Evolutionary conservation across 441 rosid genomes (phyloP).

Genomic region (Rhodomyrtus psidioides): DNA sequence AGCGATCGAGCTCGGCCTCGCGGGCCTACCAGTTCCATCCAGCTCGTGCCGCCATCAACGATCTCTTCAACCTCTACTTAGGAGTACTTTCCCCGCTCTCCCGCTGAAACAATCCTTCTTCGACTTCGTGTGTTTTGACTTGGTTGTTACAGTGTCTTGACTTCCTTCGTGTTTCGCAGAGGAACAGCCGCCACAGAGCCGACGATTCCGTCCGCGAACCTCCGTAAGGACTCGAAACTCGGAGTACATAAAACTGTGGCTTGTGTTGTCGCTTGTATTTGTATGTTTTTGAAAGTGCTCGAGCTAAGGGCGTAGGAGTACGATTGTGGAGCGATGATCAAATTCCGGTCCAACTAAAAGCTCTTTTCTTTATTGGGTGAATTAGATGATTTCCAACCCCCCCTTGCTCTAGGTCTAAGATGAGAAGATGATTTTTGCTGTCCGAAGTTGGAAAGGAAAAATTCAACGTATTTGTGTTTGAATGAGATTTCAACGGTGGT

Average conservation of each 20-base stretch:
- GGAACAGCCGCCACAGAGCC: constrained; percentile 56
- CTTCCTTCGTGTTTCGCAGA: constrained; percentile 24
- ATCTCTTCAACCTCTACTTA: constrained; percentile 74
- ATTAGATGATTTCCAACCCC: not conserved
- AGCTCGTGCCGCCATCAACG: constrained; percentile 53
- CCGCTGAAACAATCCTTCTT: not conserved
- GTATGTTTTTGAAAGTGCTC: not conserved
- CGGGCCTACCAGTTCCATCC: constrained; percentile 63
- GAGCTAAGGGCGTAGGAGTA: not conserved
- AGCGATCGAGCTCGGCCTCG: constrained; percentile 25
- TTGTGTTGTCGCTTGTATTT: not conserved
- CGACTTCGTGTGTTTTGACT: not conserved
- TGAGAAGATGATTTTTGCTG: not conserved
- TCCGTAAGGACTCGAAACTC: constrained; percentile 41
- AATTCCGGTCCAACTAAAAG: not conserved
- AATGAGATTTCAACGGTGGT: not conserved
- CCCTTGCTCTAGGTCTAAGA: not conserved
- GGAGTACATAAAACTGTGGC: not conserved
- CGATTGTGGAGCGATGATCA: not conserved
- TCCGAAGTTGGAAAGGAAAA: not conserved
- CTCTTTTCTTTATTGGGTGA: not conserved
- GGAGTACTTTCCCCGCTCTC: constrained; percentile 33
- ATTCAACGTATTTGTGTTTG: not conserved
- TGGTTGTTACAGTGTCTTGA: not conserved
- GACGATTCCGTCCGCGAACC: constrained; percentile 70